A percentile compares a stretch with the other conserved stretches of the same genome.
Conservation (phyloP, 148 eudicot genomes). For the Bassia scoparia region DNA sequence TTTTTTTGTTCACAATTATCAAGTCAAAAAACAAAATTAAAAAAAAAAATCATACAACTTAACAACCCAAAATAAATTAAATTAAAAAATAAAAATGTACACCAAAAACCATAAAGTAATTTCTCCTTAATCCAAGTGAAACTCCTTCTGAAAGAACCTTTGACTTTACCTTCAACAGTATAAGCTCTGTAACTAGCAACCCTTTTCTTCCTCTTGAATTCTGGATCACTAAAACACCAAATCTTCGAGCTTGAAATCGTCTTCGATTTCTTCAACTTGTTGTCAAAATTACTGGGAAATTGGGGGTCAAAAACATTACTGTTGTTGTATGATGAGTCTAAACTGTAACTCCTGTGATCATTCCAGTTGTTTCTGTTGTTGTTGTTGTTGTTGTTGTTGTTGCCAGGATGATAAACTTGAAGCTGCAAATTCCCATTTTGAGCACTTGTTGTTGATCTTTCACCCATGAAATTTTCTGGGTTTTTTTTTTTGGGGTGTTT, state of each 20-base stretch:
- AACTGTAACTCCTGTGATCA: conserved; percentile 47
- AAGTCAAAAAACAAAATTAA: neutral
- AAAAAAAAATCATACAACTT: neutral
- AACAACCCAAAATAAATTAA: neutral
- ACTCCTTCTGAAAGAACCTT: conserved; percentile 70
- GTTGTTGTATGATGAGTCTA: conserved; percentile 10
- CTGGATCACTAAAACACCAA: conserved; percentile 65
- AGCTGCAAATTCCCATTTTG: conserved; percentile 38
- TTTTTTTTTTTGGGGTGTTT: neutral
- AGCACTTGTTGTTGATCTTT: conserved; percentile 32
- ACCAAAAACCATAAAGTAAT: conserved; percentile 48
- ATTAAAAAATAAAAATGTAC: neutral
- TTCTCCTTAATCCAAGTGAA: conserved; percentile 61
- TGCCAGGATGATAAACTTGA: conserved; percentile 41
- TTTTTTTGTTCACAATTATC: too few species aligned
- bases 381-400: neutral
- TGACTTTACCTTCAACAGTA: conserved; percentile 70
- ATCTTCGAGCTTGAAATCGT: conserved; percentile 40
- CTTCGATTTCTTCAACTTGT: conserved; percentile 44
- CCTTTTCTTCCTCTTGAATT: conserved; percentile 77
- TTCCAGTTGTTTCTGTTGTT: conserved; percentile 5
- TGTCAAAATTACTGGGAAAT: conserved; percentile 22
- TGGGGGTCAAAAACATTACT: neutral
- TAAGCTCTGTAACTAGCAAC: conserved; percentile 71
- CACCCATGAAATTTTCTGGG: conserved; percentile 36